Conservation (phyloP, 1,284 basidiomycete genomes). For the Puccinia hordei region DNA sequence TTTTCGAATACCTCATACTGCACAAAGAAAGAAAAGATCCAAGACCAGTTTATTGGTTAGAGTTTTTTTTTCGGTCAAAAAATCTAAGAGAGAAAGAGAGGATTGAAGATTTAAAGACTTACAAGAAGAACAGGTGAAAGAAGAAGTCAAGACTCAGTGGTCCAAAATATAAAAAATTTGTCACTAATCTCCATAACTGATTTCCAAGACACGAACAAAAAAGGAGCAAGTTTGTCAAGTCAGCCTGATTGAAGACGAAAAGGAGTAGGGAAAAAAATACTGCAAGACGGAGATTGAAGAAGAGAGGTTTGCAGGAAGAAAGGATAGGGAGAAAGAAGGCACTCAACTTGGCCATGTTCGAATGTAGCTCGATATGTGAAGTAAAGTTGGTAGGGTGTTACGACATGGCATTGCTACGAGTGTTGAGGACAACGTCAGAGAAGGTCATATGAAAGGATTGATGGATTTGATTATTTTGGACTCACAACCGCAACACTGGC, state of each 20-base stretch:
- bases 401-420: constrained; percentile 47
- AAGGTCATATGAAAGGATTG: no score
- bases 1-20: constrained; percentile 85
- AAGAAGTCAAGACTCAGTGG: constrained; percentile 88
- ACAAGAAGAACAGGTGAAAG: constrained; percentile 95
- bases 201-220: neutral
- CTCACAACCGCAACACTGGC: constrained; percentile 49
- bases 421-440: neutral
- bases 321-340: no score
- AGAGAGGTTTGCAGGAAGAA: no score
- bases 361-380: constrained; percentile 49
- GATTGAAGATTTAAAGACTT: neutral
- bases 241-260: neutral
- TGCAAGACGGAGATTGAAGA: neutral
- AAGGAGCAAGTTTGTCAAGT: neutral
- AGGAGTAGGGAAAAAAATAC: neutral
- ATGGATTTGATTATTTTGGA: no score
- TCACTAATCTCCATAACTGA: constrained; percentile 82
- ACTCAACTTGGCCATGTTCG: constrained; percentile 49
- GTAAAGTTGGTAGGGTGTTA: constrained; percentile 50
- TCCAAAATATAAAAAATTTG: constrained; percentile 95
- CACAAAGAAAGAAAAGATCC: neutral
- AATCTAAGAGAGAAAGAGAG: no score
- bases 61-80: neutral
- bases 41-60: neutral